Conservation (phyloP, 441 rosid species). For the Croton setiger region DNA sequence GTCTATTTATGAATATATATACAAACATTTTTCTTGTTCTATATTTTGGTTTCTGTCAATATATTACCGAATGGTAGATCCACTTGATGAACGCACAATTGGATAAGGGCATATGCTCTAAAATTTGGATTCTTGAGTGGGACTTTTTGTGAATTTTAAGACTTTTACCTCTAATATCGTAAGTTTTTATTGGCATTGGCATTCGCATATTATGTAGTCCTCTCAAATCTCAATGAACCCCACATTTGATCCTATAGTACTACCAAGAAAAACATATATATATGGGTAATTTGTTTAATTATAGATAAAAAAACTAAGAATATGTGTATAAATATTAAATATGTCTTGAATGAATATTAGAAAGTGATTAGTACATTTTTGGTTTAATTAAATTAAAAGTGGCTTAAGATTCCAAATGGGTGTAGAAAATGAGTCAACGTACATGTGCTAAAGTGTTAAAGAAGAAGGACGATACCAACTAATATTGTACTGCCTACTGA, state of each 20-base stretch:
- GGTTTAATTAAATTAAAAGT: constrained; percentile 3
- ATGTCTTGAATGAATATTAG: too few relatives aligned
- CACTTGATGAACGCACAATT: neutral
- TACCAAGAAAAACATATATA: too few relatives aligned
- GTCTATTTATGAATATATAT: neutral
- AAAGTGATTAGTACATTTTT: neutral
- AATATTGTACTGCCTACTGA: neutral
- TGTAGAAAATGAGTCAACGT: neutral
- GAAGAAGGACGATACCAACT: neutral
- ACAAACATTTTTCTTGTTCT: neutral
- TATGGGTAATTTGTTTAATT: too few relatives aligned
- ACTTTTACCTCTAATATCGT: too few relatives aligned
- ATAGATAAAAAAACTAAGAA: too few relatives aligned
- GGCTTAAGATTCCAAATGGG: neutral
- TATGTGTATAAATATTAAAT: too few relatives aligned
- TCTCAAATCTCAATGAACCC: too few relatives aligned
- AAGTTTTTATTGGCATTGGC: too few relatives aligned
- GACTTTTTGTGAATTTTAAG: too few relatives aligned
- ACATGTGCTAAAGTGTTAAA: constrained; percentile 1
- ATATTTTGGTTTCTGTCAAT: neutral
- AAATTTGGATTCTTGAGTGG: too few relatives aligned
- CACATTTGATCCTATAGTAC: too few relatives aligned
- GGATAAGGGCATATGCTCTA: neutral
- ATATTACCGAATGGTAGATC: neutral
- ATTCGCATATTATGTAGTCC: too few relatives aligned